Percentiles rank a stretch among this genome's conserved stretches.
phyloP scores from a whole-genome alignment of 306 rosid genomes.

The Inga leiocalycina region DNA sequence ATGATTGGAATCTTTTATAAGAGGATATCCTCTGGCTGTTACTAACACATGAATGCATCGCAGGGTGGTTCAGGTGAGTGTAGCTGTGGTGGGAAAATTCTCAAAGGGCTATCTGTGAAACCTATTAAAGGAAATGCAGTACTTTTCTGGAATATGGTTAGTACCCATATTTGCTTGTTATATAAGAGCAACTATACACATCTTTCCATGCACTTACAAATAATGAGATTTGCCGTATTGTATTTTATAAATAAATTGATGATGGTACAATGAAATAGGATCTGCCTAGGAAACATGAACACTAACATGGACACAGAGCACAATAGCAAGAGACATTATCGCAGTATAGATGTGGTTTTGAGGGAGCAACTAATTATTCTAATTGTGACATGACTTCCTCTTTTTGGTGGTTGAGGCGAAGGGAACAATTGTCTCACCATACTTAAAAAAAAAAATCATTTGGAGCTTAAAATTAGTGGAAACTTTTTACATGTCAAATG shows the following conservation, averaged over 20 bases:
- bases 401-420: background rate
- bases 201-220: background rate
- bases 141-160: constrained; percentile 98
- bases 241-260: background rate
- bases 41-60: constrained; percentile 26
- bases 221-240: background rate
- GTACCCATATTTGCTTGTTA: constrained; percentile 42
- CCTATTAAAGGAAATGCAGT: constrained; percentile 89
- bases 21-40: background rate
- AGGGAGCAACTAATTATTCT: background rate
- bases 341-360: background rate
- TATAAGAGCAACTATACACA: background rate
- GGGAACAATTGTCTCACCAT: background rate
- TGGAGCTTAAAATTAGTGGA: background rate
- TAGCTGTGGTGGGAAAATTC: constrained; percentile 76
- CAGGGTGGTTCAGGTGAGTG: constrained; percentile 94
- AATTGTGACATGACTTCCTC: background rate
- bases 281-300: background rate
- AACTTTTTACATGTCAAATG: background rate
- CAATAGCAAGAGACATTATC: background rate
- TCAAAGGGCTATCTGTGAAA: constrained; percentile 73
- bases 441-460: too few species aligned
- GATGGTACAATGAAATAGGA: background rate
- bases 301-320: background rate
- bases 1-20: background rate